Base-by-base conservation (phyloP, 345 rosid genomes). In the Hevea brasiliensis region DNA sequence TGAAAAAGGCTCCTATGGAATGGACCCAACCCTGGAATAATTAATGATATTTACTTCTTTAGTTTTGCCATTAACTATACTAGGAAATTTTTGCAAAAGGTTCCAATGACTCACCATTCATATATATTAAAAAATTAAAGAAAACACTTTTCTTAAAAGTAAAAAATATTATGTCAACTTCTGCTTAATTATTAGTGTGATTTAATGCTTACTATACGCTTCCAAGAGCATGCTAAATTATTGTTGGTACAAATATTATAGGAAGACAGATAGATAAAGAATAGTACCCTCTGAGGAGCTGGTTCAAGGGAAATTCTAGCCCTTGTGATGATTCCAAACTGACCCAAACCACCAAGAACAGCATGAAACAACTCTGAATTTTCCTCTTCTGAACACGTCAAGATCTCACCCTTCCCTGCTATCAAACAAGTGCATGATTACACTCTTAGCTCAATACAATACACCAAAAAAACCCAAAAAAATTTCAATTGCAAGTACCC, bases 271-370 rank as follows among this genome's bases (percentile, higher is more conserved):
- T 24, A 63, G 45, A 65, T 20, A 41, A 5, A 54, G 44, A 23
- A 0, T 40, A 10, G 56, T 86, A 95, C 99, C 92, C 93, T 89
- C 68, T 87, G 81, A 14, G 99, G 98, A 78, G 96, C 93, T 73
- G 89, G 89, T 79, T 91, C 99, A 59, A 95, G 93, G 57, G 89
- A 81, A 72, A 95, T 91, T 81, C 99, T 79, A 54, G 99, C 99
- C 85, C 99, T 84, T 3, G 98, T 95, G 71, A 95, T 95, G 65
- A 95, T 91, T 42, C 99, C 99, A 80, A 95, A 91, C 81, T 95
- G 99, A 55, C 99, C 99, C 70, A 95, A 73, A 26, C 99, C 99
- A 67, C 99, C 99, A 63, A 95, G 97, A 75, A 86, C 97, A 32
- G 90, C 97, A 76, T 92, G 92, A 80, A 91, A 95, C 63, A 95